phyloP scores from a whole-genome alignment of 495 filamentous ascomycete species.

The Trypethelium eluteriae region DNA sequence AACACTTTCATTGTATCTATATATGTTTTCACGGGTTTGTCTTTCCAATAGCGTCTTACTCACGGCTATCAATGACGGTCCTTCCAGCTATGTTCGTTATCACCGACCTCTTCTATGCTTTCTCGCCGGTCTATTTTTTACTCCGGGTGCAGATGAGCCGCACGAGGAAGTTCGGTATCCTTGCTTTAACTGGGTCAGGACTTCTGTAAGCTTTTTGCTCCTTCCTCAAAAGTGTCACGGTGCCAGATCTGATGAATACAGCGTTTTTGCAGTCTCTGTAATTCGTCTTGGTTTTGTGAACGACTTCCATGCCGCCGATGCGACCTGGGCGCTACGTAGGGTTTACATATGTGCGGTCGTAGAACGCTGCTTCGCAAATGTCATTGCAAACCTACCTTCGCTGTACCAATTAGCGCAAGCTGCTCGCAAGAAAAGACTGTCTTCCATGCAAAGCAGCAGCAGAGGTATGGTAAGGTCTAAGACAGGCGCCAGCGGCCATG shows the following conservation, averaged over 20 bases:
- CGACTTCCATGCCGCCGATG: slow-evolving; percentile 9
- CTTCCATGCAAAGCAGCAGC: neutral
- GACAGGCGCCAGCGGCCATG: neutral
- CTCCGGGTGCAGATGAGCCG: slow-evolving; percentile 6
- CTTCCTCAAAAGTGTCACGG: neutral
- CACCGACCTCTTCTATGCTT: slow-evolving; percentile 1
- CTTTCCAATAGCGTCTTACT: neutral
- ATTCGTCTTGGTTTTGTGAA: slow-evolving; percentile 14
- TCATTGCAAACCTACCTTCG: slow-evolving; percentile 15
- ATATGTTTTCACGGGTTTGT: neutral
- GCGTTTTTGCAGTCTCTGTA: slow-evolving; percentile 14
- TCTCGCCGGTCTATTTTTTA: neutral
- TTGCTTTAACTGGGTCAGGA: slow-evolving; percentile 13
- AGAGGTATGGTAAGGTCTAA: neutral
- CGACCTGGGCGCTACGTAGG: slow-evolving; percentile 10
- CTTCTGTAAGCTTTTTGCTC: slow-evolving; percentile 12
- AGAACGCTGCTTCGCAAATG: slow-evolving; percentile 11
- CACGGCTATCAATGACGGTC: neutral
- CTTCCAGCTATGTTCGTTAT: neutral
- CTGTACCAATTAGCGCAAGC: slow-evolving; percentile 6
- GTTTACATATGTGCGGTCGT: slow-evolving; percentile 14
- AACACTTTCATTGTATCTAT: neutral
- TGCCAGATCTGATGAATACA: neutral
- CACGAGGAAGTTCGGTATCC: slow-evolving; percentile 6
- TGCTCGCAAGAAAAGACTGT: neutral